Evolutionary conservation across 345 rosid species (phyloP), one percentile per base, ranked within the genome.

Genomic region (Citrus hindsii): DNA sequence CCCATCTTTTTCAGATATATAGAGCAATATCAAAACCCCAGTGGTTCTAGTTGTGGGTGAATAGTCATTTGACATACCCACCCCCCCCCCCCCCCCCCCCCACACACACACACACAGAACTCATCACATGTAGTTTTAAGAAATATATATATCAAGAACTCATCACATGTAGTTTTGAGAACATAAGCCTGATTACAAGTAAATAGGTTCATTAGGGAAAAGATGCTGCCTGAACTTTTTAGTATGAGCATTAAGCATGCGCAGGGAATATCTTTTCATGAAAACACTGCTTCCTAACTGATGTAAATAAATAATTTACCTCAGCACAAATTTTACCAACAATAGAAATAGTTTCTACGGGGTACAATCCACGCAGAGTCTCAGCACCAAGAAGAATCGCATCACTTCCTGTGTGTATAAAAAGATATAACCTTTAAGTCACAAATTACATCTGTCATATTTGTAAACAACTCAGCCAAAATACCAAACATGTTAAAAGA

Each of bases 371-470:
- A 64, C 96, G 96, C 63, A 95, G 89, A 79, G 97, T 95, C 86
- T 95, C 98, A 80, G 98, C 98, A 84, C 98, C 98, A 82, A 95
- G 98, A 81, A 95, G 97, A 88, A 95, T 95, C 55, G 99, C 96
- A 90, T 95, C 99, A 83, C 96, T 87, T 86, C 99, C 98, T 95
- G 89, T 71, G 89, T 71, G 59, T 53, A 83, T 53, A 32, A 53
- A 40, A 69, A 71, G 42, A 30, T 22, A 5, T 59, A 69, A 55
- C 55, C 62, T 3, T 48, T 53, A 53, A 67, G 51, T 46, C 40
- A 3, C 24, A 51, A n/a, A 56, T 22, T 69, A 10, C 7, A 33
- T 25, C 51, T 53, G 60, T 69, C 51, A 53, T 37, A 51, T 28
- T 30, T 73, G 38, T 25, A 24, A 58, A 61, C n/a, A 69, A 13